A percentile compares a stretch with the other conserved stretches of the same genome.
Evolutionary conservation across 2,329 filamentous ascomycete genomes (phyloP).

Genomic region (Phyllosticta ampelicida): DNA sequence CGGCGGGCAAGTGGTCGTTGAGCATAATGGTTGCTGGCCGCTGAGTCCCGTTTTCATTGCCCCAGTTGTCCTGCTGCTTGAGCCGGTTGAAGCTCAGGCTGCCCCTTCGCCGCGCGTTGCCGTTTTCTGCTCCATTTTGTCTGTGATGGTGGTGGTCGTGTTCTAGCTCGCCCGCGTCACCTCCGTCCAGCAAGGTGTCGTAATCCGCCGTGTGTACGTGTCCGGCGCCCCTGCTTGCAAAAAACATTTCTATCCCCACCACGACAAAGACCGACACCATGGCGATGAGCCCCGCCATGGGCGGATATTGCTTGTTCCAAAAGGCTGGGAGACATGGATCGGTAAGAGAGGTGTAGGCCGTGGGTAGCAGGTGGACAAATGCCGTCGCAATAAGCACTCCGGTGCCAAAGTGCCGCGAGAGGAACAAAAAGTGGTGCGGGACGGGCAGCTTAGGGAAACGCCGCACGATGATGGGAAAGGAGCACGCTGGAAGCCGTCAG

Average conservation of each 20-base stretch:
- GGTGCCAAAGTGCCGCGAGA: constrained; percentile 31
- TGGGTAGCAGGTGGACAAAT: constrained; percentile 32
- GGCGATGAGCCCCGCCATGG: constrained; percentile 30
- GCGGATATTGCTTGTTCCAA: constrained; percentile 29
- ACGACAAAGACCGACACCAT: constrained; percentile 46
- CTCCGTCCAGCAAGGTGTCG: constrained; percentile 27
- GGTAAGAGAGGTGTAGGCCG: constrained; percentile 29
- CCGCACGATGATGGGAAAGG: constrained; percentile 30
- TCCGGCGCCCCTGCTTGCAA: constrained; percentile 58
- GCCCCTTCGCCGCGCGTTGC: constrained; percentile 17
- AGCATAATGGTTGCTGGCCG: constrained; percentile 22
- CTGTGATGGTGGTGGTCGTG: constrained; percentile 8
- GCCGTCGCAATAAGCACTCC: constrained; percentile 31
- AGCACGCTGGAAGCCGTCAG: constrained; percentile 21
- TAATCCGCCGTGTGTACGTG: constrained; percentile 48
- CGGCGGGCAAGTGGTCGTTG: constrained; percentile 18
- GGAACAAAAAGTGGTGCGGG: constrained; percentile 30
- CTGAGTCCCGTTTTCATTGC: constrained; percentile 10
- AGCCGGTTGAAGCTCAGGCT: constrained; percentile 23
- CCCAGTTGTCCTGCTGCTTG: constrained; percentile 13
- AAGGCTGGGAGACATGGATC: constrained; percentile 30
- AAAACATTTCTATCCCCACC: constrained; percentile 77
- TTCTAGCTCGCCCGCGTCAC: constrained; percentile 12
- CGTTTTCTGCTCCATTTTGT: constrained; percentile 3
- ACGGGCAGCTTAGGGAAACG: constrained; percentile 28